Conservation (phyloP, 495 filamentous ascomycete species). For the Staphylotrichum tortipilum region DNA sequence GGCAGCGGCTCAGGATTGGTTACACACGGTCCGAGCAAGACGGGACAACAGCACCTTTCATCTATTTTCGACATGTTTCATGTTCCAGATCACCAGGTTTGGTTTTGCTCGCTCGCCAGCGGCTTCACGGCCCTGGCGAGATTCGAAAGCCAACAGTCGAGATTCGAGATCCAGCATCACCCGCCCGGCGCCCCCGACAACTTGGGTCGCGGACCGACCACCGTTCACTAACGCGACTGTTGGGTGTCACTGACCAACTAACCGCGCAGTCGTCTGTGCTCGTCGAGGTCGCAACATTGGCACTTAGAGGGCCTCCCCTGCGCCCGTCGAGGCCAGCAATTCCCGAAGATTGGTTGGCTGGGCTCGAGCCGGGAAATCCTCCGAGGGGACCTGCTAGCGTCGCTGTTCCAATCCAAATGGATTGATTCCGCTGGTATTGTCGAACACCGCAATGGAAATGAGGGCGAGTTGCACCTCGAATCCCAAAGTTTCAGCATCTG, state of each 20-base stretch:
- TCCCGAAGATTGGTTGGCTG: background rate
- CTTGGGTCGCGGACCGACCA: background rate
- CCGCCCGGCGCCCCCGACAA: background rate
- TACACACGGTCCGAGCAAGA: conserved; percentile 3
- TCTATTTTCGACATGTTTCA: background rate
- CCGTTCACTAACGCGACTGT: no score
- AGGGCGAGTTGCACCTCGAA: no score
- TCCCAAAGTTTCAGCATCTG: no score
- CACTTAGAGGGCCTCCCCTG: background rate
- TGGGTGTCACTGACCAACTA: no score
- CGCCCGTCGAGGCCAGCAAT: background rate
- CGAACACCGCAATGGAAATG: no score
- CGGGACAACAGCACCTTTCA: background rate
- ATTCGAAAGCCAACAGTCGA: no score
- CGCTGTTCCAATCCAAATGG: no score
- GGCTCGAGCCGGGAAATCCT: background rate
- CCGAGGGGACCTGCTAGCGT: background rate
- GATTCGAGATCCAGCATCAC: background rate
- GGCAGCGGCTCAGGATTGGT: conserved; percentile 12
- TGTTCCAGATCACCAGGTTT: background rate
- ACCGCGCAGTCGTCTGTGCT: no score
- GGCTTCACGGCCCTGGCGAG: no score
- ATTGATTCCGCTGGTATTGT: no score
- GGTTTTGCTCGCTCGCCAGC: no score
- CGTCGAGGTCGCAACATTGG: background rate